phyloP scores from a whole-genome alignment of 2,329 filamentous ascomycete species.

The Microthyrium microscopicum region DNA sequence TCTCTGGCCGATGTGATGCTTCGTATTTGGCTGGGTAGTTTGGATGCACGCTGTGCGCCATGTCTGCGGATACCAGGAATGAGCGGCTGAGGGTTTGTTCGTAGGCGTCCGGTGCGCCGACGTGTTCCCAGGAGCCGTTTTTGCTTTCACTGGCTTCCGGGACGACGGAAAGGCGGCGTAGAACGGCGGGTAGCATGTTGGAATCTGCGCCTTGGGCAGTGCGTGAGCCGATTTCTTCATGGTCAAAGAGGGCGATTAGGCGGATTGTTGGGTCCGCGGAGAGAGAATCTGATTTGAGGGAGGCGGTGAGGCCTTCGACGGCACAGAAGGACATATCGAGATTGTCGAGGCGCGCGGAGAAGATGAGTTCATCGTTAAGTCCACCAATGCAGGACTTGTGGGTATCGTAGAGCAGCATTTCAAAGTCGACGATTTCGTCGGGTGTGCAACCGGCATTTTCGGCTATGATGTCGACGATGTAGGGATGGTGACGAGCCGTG shows the following conservation, averaged over 20 bases:
- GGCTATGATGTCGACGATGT: constrained; percentile 72
- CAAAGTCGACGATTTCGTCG: constrained; percentile 73
- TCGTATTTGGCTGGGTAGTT: constrained; percentile 93
- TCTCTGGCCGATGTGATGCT: constrained; percentile 72
- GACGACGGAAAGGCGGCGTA: constrained; percentile 71
- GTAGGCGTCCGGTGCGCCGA: constrained; percentile 58
- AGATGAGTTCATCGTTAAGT: constrained; percentile 85
- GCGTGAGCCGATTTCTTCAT: constrained; percentile 89
- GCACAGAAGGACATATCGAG: constrained; percentile 93
- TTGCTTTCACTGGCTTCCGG: constrained; percentile 25
- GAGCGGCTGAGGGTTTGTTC: constrained; percentile 85
- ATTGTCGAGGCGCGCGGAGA: constrained; percentile 90
- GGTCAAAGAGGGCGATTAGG: constrained; percentile 87
- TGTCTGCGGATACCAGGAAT: constrained; percentile 90
- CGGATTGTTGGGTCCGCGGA: constrained; percentile 68
- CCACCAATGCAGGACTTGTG: constrained; percentile 83
- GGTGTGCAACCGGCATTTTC: constrained; percentile 55
- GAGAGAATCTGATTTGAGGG: constrained; percentile 47
- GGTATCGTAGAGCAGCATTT: constrained; percentile 92
- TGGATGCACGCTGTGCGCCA: constrained; percentile 92
- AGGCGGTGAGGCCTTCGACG: constrained; percentile 69
- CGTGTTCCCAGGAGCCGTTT: constrained; percentile 34
- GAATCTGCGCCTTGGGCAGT: constrained; percentile 90
- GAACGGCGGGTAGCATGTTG: constrained; percentile 72
- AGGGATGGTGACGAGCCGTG: constrained; percentile 73